Base-by-base conservation (phyloP, 257 asterid species). In the Petunia secreta region DNA sequence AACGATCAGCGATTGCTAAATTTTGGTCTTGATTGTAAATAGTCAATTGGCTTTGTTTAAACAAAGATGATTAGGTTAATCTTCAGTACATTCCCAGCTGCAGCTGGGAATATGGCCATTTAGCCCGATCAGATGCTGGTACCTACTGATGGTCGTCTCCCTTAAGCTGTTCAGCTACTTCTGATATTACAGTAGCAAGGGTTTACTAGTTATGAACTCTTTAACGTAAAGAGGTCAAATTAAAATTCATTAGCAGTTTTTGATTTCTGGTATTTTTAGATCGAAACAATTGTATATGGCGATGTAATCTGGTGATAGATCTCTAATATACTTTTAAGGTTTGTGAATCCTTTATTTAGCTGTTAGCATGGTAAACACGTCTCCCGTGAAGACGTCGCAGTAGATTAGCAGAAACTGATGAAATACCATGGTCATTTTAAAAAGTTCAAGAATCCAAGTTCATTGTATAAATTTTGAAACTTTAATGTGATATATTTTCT, bases 11-110 rank as follows among this genome's bases (percentile, higher is more conserved):
- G 39, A 14, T 55, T 75, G 64, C 10, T 58, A 55, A 54, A 8
- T 75, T 55, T 75, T n/a, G 46, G 67, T 10, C 53, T 55, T 75
- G 80, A 54, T 39, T 38, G 80, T 53, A 55, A 54, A 75, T 53
- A 39, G n/a, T 53, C 39, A 0, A 15, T 5, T 36, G 50, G 4
- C 59, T 16, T 25, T 46, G 40, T 69, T 58, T 5, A n/a, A 46
- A 46, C 46, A 25, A 0, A 25, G 74, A 40, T 13, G 50, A 40
- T 65, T 6, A 39, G 52, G 74, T 46, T 69, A 2, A 4, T 68
- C 13, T 43, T 15, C 8, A 15, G 43, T 43, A 48, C 52, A n/a
- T 15, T 67, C 7, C 39, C 39, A n/a, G 8, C n/a, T 43, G 55
- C 57, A 8, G 57, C 57, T 2, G 57, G 57, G 11, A 52, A 14